Percentiles rank a stretch among this genome's conserved stretches.
phyloP scores from a whole-genome alignment of 108 stramenopile genomes.

The Stephanodiscus minutulus region DNA sequence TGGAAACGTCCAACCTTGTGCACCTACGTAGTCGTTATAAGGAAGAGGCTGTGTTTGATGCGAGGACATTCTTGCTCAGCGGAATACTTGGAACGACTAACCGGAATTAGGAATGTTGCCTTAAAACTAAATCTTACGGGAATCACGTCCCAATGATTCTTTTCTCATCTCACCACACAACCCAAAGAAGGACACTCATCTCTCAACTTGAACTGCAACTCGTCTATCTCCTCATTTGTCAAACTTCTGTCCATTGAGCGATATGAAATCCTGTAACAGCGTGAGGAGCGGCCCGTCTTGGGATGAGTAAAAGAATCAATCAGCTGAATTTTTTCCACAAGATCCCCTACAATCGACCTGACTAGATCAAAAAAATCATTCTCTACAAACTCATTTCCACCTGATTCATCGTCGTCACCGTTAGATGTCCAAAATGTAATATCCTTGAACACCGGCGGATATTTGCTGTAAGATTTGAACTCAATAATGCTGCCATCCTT shows the following conservation, averaged over 20 bases:
- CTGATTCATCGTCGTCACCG: not conserved
- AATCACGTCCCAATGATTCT: no score
- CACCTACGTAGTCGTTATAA: no score
- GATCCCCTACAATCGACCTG: conserved; percentile 77
- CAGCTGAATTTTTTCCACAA: conserved; percentile 78
- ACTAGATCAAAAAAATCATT: conserved; percentile 84
- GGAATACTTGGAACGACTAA: no score
- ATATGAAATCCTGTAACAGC: conserved; percentile 85
- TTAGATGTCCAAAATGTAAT: conserved; percentile 83
- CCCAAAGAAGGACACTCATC: conserved; percentile 4
- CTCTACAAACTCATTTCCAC: conserved; percentile 52
- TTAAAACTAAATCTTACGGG: no score
- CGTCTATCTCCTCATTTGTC: conserved; percentile 87
- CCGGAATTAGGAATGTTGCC: no score
- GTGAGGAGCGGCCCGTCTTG: conserved; percentile 69
- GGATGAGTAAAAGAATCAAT: conserved; percentile 83
- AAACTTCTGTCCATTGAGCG: conserved; percentile 83
- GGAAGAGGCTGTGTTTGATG: no score
- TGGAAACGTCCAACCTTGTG: no score
- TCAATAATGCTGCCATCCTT: conserved; percentile 56
- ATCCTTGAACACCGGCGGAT: conserved; percentile 85
- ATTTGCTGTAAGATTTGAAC: conserved; percentile 82
- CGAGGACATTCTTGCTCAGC: no score
- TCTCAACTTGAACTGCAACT: conserved; percentile 66
- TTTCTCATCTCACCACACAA: no score